Base-by-base conservation (phyloP, 345 rosid species). In the Citrus inodora region DNA sequence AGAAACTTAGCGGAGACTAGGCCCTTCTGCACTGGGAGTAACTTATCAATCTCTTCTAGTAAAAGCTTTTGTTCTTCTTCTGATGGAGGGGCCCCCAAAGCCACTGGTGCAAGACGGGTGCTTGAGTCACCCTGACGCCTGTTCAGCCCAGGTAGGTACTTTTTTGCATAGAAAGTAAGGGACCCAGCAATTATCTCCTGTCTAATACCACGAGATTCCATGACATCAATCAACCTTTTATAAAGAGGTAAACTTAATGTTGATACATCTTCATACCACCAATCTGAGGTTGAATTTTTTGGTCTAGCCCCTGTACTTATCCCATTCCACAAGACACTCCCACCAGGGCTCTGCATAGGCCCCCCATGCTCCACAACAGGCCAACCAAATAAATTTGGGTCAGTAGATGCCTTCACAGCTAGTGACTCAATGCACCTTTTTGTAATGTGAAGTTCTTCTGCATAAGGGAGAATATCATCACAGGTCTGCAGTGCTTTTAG, bases 191-290 rank as follows among this genome's bases (percentile, higher is more conserved):
- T 87, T 69, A 92, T 86, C 73, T 96, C 99, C 64, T 69, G 85
- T 71, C 92, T 88, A 84, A 91, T 89, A 65, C 98, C 97, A 46
- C 88, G 91, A 74, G 93, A 86, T 72, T 91, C 99, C 98, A 94
- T 92, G 71, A 75, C 72, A 1, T 86, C 85, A 55, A 92, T 90
- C 79, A 96, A 85, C 82, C 92, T 91, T 82, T 90, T 93, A 73
- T 89, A 96, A 68, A 90, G 88, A 74, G 92, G 85, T 76, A 91
- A 88, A 75, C 97, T 94, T 80, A 94, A 83, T 62, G 84, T 87
- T 1, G 97, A 90, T 59, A 83, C 97, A 85, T 96, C 99, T 76
- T 94, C 98, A 19, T 92, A 94, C 99, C 99, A 96, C 98, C 99
- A 96, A 79, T 92, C 98, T 38, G 91, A 86, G 77, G 93, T 92